Evolutionary conservation across 768 basidiomycete genomes (phyloP), one percentile per base, ranked within the genome.

Genomic region (Termitomyces sp.): DNA sequence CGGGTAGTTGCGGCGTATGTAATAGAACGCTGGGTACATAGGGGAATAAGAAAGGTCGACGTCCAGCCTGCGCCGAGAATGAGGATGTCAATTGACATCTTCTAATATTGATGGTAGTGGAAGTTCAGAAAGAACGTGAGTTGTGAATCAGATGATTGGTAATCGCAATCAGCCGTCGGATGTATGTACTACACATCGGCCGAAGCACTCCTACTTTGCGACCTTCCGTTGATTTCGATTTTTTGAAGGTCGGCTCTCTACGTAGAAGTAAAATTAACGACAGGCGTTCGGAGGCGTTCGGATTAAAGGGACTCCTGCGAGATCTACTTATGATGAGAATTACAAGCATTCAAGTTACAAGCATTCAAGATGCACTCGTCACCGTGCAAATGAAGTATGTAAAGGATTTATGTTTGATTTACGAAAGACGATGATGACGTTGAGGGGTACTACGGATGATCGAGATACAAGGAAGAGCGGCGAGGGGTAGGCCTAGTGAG

Each of bases 1-100:
- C 85, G 78, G n/a, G 76, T 78, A 0, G 85, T 86, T 3, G 79
- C 74, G 3, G 79, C 80, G 64, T 73, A 77, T 0, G 72, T 68
- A 53, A 85, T 52, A 10, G 66, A 59, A 19, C 73, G 69, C 17
- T 70, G 59, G 3, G 63, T 27, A 65, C 82, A 82, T 30, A 82
- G 79, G 0, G 83, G 79, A 37, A 81, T 71, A 25, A 87, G 73
- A 69, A 86, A 88, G 8, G 71, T 74, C 1, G 79, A 82, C 5
- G 82, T 82, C 85, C 86, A 88, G 32, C 85, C 85, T 27, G 82
- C 82, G 34, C 85, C 86, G 47, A 88, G 76, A 59, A 88, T 79
- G 52, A 86, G 77, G 34, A 85, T 68, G 55, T 83, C 79, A 54
- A 83, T 76, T 21, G 11, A 10, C 58, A 59, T 59, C 47, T 6